Base-by-base conservation (phyloP, 495 filamentous ascomycete species). In the Penicillium coprophilum region DNA sequence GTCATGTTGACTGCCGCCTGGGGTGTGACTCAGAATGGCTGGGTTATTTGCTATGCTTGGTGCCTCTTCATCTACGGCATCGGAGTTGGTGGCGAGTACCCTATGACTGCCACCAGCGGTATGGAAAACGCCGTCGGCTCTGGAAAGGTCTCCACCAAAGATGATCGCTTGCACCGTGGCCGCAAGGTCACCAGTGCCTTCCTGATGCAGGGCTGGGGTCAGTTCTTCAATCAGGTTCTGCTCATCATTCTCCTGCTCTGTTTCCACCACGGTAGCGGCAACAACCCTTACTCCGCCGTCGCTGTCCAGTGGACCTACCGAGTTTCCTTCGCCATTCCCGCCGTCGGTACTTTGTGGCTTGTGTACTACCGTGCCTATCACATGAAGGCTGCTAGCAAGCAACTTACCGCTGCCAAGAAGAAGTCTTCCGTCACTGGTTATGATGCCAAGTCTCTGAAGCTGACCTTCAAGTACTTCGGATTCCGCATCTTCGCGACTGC, bases 201-300 rank as follows among this genome's bases (percentile, higher is more conserved):
- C 77, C 74, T 96, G 75, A 96, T 96, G 92, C 92, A 96, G 69
- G 92, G 91, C 45, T 96, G 91, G 92, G 92, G 92, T 64, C 91
- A 96, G 69, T 87, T 96, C 66, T 78, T 88, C 75, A 96, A 96
- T 82, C 91, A 96, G 71, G 85, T 84, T 55, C 69, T 94, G 45
- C 80, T 96, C 43, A 95, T 96, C 63, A 64, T 96, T 41, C 75
- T 90, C 28, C 79, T 96, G 38, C 75, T 95, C 31, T 84, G 88
- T 66, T 89, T 94, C 80, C 87, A 93, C 79, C 84, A 86, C 61
- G 85, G 85, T 46, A 78, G 72, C 54, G 88, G 88, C 27, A 81
- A 83, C 65, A 80, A 85, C 39, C 89, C 91, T 0, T 96, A 96
- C 72, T 86, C 83, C 34, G 57, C 78, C 40, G 76, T 86, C 8